Evolutionary conservation across 768 basidiomycete genomes (phyloP).

Genomic region (Rhodocollybia butyracea): DNA sequence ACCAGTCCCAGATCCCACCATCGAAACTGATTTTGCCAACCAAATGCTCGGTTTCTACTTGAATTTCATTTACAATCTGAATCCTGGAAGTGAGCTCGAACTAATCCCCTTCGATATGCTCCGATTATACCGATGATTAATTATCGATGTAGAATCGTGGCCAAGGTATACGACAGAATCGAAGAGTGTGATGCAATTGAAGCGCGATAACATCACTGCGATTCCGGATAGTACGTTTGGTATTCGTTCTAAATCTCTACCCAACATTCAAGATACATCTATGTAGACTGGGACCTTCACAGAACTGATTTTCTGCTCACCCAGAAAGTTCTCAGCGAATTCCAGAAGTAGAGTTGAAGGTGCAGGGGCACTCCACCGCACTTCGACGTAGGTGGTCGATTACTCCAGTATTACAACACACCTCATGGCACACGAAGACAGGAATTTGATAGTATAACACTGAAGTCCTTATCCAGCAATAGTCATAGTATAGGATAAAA

Average conservation of each 20-base stretch:
- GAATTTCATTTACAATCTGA: conserved; percentile 53
- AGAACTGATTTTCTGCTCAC: conserved; percentile 42
- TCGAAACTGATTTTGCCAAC: conserved; percentile 44
- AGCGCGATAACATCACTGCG: conserved; percentile 48
- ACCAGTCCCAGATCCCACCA: conserved; percentile 36
- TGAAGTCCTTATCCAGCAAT: too few relatives aligned
- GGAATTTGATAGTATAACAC: too few relatives aligned
- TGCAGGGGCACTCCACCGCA: too few relatives aligned
- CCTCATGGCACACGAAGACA: too few relatives aligned
- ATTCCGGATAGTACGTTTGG: conserved; percentile 46
- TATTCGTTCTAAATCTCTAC: neutral
- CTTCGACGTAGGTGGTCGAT: too few relatives aligned
- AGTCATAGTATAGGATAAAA: too few relatives aligned
- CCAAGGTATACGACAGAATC: conserved; percentile 33
- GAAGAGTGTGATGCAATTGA: conserved; percentile 44
- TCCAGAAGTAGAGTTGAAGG: conserved; percentile 48
- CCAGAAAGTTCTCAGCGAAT: conserved; percentile 35
- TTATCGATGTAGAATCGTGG: conserved; percentile 38
- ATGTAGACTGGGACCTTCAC: conserved; percentile 39
- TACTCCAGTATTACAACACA: too few relatives aligned
- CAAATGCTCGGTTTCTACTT: conserved; percentile 51
- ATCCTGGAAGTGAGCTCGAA: conserved; percentile 51
- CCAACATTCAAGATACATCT: neutral
- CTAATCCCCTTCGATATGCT: neutral
- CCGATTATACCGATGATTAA: neutral